These are phyloP conservation scores for Citrullus mucosospermus DNA, from an alignment of 306 rosid species.

Conservation along the genomic window DNA sequence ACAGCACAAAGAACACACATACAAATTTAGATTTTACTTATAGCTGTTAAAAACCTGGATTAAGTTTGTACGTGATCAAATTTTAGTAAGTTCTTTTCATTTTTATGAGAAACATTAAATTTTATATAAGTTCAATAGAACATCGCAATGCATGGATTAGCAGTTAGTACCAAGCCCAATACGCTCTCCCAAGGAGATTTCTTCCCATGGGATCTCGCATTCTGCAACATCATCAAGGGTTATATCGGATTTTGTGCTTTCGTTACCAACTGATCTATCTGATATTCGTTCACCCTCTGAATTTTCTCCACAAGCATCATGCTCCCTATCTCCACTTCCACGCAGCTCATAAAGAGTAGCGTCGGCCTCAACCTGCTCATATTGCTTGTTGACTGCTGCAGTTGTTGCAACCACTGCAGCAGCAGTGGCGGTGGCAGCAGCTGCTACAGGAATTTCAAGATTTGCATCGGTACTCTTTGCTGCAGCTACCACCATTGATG, in stretches of 20 bases:
- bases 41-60: constrained; percentile 8
- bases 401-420: constrained; percentile 96
- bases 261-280: constrained; percentile 58
- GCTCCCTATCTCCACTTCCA: constrained; percentile 49
- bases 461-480: constrained; percentile 47
- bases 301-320: constrained; percentile 27
- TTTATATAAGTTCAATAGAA: constrained; percentile 14
- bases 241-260: constrained; percentile 62
- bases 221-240: constrained; percentile 79
- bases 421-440: constrained; percentile 89
- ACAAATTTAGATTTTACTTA: constrained; percentile 13
- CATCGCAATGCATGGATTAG: constrained; percentile 20
- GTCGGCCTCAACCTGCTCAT: constrained; percentile 59
- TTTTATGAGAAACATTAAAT: neutral
- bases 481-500: constrained; percentile 82
- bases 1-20: constrained; percentile 21
- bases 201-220: constrained; percentile 86
- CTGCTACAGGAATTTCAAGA: constrained; percentile 77
- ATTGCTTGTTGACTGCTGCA: constrained; percentile 76
- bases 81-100: neutral
- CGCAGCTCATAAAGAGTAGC: constrained; percentile 32
- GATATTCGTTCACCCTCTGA: constrained; percentile 65
- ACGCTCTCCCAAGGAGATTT: constrained; percentile 83
- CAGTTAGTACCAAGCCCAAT: constrained; percentile 79
- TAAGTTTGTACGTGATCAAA: constrained; percentile 10